Conservation (phyloP, 2,329 filamentous ascomycete species). For the Beauveria varroae region DNA sequence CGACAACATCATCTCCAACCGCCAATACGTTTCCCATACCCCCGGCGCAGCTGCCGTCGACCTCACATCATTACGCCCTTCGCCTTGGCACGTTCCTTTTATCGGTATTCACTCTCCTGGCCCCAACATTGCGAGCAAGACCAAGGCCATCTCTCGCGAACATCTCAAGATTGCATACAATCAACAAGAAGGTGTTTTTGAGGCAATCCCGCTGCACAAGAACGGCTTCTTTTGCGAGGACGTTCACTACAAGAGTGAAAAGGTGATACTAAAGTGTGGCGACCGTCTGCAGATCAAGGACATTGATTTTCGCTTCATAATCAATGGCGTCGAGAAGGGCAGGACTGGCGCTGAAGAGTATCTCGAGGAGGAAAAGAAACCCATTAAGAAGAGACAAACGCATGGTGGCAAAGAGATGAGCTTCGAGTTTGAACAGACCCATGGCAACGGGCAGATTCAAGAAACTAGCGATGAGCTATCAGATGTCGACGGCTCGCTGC, state of each 20-base stretch:
- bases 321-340: conserved; percentile 55
- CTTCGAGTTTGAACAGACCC: conserved; percentile 61
- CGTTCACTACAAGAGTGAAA: conserved; percentile 45
- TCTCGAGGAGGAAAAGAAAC: conserved; percentile 23
- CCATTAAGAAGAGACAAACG: conserved; percentile 40
- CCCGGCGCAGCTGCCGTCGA: conserved; percentile 53
- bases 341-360: conserved; percentile 50
- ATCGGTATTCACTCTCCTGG: conserved; percentile 66
- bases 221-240: conserved; percentile 67
- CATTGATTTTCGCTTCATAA: conserved; percentile 59
- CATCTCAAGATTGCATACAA: conserved; percentile 70
- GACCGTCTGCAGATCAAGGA: conserved; percentile 65
- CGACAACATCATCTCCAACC: conserved; percentile 45
- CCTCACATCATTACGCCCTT: conserved; percentile 50
- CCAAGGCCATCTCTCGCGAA: conserved; percentile 65
- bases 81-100: conserved; percentile 55
- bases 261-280: conserved; percentile 54
- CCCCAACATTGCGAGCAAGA: conserved; percentile 51
- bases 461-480: conserved; percentile 49
- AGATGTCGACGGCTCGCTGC: conserved; percentile 33
- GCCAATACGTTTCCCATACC: conserved; percentile 54
- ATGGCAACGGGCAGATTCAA: conserved; percentile 47
- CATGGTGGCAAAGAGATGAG: conserved; percentile 63
- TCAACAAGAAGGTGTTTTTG: conserved; percentile 53
- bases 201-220: conserved; percentile 52